A percentile compares a stretch with the other conserved stretches of the same genome.
Evolutionary conservation across 2,329 filamentous ascomycete species (phyloP).

Genomic region (Sporothrix phasma): DNA sequence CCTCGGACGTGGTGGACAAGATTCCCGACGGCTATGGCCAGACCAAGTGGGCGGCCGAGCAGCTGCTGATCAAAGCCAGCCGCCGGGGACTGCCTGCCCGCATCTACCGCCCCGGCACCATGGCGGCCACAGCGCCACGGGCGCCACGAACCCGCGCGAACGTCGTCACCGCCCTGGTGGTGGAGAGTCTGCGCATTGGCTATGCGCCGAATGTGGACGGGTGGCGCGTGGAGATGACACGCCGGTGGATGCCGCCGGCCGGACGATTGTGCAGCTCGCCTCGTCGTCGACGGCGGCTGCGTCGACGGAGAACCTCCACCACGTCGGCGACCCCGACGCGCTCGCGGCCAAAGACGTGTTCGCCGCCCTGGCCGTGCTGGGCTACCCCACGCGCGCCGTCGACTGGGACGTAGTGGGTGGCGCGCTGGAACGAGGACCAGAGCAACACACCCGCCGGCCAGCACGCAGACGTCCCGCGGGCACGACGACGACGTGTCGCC

Average conservation of each 20-base stretch:
- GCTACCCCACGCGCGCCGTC: constrained; percentile 58
- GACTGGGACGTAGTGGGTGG: constrained; percentile 65
- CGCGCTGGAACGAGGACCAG: constrained; percentile 58
- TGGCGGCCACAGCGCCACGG: constrained; percentile 64
- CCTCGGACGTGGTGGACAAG: constrained; percentile 54
- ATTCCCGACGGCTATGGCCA: constrained; percentile 66
- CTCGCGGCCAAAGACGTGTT: constrained; percentile 59
- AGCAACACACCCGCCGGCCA: constrained; percentile 31
- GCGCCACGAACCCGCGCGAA: constrained; percentile 71
- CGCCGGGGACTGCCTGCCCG: constrained; percentile 58
- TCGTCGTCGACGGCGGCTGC: constrained; percentile 21
- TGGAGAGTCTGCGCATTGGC: constrained; percentile 66
- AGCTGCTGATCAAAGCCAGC: constrained; percentile 60
- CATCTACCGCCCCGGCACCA: constrained; percentile 70
- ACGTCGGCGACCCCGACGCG: constrained; percentile 63
- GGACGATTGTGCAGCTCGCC: constrained; percentile 59
- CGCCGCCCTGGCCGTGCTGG: constrained; percentile 51
- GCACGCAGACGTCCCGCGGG: neutral
- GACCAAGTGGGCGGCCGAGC: constrained; percentile 73
- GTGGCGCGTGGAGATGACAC: constrained; percentile 79
- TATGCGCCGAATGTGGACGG: constrained; percentile 59
- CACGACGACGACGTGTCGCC: constrained; percentile 61
- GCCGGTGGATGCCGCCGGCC: constrained; percentile 70
- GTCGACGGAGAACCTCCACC: constrained; percentile 52
- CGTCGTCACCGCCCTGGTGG: constrained; percentile 63